Evolutionary conservation across 2,329 filamentous ascomycete genomes (phyloP), one percentile per base, ranked within the genome.

Genomic region (Ophiostoma pallidulum): DNA sequence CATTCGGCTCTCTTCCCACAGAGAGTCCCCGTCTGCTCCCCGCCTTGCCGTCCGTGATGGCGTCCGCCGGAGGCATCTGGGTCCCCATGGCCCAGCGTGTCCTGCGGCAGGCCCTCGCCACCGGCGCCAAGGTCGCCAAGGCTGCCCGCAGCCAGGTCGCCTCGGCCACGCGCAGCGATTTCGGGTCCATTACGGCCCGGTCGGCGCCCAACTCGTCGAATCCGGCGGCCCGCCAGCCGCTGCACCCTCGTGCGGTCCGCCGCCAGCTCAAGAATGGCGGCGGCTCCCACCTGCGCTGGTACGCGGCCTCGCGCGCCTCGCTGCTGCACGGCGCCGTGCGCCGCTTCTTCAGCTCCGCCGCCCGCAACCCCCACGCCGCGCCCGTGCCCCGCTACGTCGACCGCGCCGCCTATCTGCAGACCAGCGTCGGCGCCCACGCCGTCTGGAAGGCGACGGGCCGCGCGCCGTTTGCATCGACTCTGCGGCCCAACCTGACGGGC

Each of bases 401-500:
- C 60, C 71, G 73, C 52, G 66, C 66, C 53, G 71, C 69, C 56
- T 68, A 75, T 53, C 67, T 74, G 8, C 62, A 63, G 20, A 75
- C 74, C 16, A 68, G 64, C 51, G 72, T 70, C 10, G 74, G 69
- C 13, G 69, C 73, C 14, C 70, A 70, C 37, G 70, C 69, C 37
- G 66, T 79, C 48, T 73, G 71, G 28, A 77, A 80, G 52, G 75
- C 85, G 50, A 80, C 86, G 14, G 80, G 81, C 24, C 80, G 86
- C 43, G 82, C 89, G 26, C 91, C 91, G 0, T 97, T 97, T 63
- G 85, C 89, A 4, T 88, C 82, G 43, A 84, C 90, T 1, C 78
- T 98, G 31, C 84, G 92, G 31, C 92, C 92, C 2, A 97, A 95
- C 61, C 70, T 97, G 54, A 96, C 90, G 0, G 91, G 89, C 41